Evolutionary conservation across 108 stramenopile species (phyloP), one percentile per base, ranked within the genome.

Genomic region (Fistulifera pelliculosa): DNA sequence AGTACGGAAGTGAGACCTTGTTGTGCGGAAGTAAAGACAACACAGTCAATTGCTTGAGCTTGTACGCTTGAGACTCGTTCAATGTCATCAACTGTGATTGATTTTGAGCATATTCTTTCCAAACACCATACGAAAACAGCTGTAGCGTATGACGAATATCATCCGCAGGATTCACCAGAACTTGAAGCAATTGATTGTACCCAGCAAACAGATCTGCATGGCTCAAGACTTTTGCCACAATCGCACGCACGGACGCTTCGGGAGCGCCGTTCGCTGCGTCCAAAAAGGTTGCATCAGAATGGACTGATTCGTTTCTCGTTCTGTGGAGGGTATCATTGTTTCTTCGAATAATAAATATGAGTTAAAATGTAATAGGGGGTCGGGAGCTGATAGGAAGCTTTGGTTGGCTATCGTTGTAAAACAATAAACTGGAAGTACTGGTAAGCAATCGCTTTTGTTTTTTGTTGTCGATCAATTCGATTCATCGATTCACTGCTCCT

Each of bases 41-140:
- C 0, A 73, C 60, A 0, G 74, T 66, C 14, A 80, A 38, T 50
- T 75, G 74, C 7, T 60, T 40, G 14, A 80, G 57, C 48, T 80
- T 80, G 17, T 38, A 41, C 4, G 75, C n/a, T 50, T 65, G 67
- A 0, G 55, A 17, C 3, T 72, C 71, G 42, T 66, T 73, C 25
- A 80, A 47, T 0, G 59, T 49, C 15, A 80, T 11, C 27, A 49
- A 48, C 13, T 28, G 1, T 14, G 13, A 22, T 43, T 40, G 38
- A 43, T 58, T 13, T 10, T 16, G 47, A 18, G 4, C 17, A 26
- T 49, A 60, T 3, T 56, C 41, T 17, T 67, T 64, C 1, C 11
- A 31, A 1, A 62, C 69, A 1, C 80, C 80, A 54, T 71, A 69
- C 11, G 75, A 74, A 45, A 81, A 81, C 44, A 81, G 42, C 57